Evolutionary conservation across 164 flowering plant genomes (phyloP).

Genomic region (Tetrastigma voinierianum): DNA sequence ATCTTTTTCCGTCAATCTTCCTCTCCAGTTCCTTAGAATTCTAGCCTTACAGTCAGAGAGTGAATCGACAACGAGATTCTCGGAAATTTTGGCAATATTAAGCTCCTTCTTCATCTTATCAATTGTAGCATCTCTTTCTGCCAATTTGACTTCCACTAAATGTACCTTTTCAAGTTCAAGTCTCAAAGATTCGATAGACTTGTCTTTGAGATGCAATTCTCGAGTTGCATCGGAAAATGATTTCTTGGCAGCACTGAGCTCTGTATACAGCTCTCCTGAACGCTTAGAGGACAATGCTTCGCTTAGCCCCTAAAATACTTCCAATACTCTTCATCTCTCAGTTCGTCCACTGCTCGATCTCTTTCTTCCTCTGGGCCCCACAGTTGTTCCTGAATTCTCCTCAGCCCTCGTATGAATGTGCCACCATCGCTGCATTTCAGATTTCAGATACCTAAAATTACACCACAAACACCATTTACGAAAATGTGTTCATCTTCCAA

Average conservation of each 20-base stretch:
- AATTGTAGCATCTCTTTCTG: conserved; percentile 29
- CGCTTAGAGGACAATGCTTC: conserved; percentile 30
- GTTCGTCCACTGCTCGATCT: conserved; percentile 35
- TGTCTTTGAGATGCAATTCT: conserved; percentile 28
- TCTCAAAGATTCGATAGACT: conserved; percentile 27
- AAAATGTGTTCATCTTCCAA: too few relatives aligned
- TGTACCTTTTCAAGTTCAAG: too few relatives aligned
- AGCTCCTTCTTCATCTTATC: conserved; percentile 32
- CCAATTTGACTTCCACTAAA: conserved; percentile 24
- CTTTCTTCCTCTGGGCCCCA: conserved; percentile 35
- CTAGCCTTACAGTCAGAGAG: conserved; percentile 26
- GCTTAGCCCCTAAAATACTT: conserved; percentile 30
- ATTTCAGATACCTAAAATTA: background rate
- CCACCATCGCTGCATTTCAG: conserved; percentile 34
- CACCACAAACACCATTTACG: too few relatives aligned
- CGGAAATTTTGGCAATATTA: conserved; percentile 18
- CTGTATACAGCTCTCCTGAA: conserved; percentile 25
- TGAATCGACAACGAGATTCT: conserved; percentile 17
- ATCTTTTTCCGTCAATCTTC: conserved; percentile 40
- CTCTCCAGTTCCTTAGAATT: conserved; percentile 35
- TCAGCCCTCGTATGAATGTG: conserved; percentile 39
- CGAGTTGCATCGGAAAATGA: too few relatives aligned
- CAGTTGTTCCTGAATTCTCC: conserved; percentile 29
- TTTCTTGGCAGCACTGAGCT: too few relatives aligned
- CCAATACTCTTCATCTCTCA: conserved; percentile 42